phyloP scores from a whole-genome alignment of 306 rosid genomes.

The Quercus parvula region DNA sequence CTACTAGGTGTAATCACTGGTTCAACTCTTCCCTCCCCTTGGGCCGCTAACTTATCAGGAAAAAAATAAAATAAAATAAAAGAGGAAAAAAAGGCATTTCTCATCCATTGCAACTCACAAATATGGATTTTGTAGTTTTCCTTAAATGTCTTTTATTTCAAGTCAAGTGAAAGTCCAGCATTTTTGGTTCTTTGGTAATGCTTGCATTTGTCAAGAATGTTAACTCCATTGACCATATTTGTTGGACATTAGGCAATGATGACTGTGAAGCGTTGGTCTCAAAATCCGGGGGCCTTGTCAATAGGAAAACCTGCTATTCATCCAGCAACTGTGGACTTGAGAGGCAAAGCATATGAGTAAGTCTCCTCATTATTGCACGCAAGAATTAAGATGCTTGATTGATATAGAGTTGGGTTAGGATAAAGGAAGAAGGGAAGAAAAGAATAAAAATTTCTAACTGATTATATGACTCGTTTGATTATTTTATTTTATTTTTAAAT shows the following conservation, averaged over 20 bases:
- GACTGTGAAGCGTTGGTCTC: slow-evolving; percentile 95
- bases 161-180: not conserved
- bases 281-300: slow-evolving; percentile 68
- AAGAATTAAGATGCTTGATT: not conserved
- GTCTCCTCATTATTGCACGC: slow-evolving; percentile 16
- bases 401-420: not conserved
- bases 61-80: too few relatives aligned
- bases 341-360: slow-evolving; percentile 96
- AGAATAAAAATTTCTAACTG: not conserved
- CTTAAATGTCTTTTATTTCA: not conserved
- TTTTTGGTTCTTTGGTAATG: slow-evolving; percentile 1
- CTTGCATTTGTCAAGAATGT: not conserved
- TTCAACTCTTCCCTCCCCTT: too few relatives aligned
- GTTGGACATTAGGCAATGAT: slow-evolving; percentile 70
- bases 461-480: not conserved
- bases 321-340: slow-evolving; percentile 93
- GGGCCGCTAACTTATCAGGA: too few relatives aligned
- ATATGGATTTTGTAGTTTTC: not conserved
- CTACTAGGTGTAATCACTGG: too few relatives aligned
- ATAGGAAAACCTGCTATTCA: slow-evolving; percentile 96
- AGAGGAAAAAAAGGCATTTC: not conserved
- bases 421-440: not conserved
- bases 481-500: not conserved
- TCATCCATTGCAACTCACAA: not conserved
- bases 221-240: slow-evolving; percentile 15